Conservation (phyloP, 805 yeast species). For the Hanseniaspora vineae region DNA sequence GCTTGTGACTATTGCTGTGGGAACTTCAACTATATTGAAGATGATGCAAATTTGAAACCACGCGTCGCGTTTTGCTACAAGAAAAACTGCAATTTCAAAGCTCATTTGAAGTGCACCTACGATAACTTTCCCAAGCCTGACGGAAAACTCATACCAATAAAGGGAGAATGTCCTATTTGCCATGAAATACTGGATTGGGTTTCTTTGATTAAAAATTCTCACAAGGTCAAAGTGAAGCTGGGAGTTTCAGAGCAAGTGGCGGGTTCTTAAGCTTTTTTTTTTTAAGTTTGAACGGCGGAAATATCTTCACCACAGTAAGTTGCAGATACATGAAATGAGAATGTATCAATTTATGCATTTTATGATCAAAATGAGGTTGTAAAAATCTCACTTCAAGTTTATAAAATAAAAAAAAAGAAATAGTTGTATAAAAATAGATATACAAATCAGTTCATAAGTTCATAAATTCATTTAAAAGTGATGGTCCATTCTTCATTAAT, state of each 20-base stretch:
- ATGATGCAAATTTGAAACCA: constrained; percentile 18
- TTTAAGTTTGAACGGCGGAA: too few relatives aligned
- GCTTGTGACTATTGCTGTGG: constrained; percentile 24
- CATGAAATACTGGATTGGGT: constrained; percentile 18
- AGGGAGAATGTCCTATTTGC: constrained; percentile 22
- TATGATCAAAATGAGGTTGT: too few relatives aligned
- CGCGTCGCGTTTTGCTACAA: constrained; percentile 25
- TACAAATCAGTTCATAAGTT: neutral
- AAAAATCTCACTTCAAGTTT: too few relatives aligned
- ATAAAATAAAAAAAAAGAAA: constrained; percentile 6
- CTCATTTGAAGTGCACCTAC: constrained; percentile 31
- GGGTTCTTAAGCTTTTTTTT: too few relatives aligned
- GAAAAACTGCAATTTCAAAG: constrained; percentile 19
- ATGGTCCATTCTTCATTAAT: constrained; percentile 38
- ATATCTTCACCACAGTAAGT: too few relatives aligned
- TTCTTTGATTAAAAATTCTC: constrained; percentile 15
- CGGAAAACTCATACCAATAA: constrained; percentile 16
- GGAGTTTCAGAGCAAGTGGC: constrained; percentile 3
- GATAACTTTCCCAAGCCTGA: constrained; percentile 7
- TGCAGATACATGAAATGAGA: too few relatives aligned
- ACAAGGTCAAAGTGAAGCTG: constrained; percentile 7
- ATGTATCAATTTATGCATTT: too few relatives aligned
- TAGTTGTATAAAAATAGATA: neutral
- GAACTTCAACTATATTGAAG: constrained; percentile 25
- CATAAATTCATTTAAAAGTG: neutral